These are phyloP conservation scores for Colletotrichum truncatum DNA, from an alignment of 2,329 filamentous ascomycete species.

Conservation along the genomic window DNA sequence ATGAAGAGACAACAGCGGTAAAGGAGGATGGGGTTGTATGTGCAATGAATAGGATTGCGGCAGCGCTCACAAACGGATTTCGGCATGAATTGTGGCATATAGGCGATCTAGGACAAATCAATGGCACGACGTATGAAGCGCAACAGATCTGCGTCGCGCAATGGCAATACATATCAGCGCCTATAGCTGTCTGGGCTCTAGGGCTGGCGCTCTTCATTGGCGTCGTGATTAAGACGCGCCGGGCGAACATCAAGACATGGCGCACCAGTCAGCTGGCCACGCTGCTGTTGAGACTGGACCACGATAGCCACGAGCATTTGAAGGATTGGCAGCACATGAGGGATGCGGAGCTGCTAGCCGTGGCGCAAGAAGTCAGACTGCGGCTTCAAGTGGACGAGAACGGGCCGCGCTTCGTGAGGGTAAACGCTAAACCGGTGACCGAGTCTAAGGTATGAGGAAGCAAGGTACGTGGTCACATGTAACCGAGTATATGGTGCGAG, in stretches of 20 bases:
- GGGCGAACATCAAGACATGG: slow-evolving; percentile 15
- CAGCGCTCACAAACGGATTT: slow-evolving; percentile 15
- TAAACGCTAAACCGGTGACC: too few species aligned
- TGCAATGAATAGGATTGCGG: slow-evolving; percentile 2
- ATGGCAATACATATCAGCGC: slow-evolving; percentile 12
- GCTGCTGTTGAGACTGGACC: slow-evolving; percentile 13
- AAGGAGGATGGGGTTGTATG: background rate
- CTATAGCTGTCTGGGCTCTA: slow-evolving; percentile 10
- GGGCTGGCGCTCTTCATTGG: slow-evolving; percentile 12
- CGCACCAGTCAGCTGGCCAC: slow-evolving; percentile 22
- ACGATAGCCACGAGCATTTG: background rate
- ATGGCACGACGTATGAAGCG: background rate
- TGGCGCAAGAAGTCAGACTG: background rate
- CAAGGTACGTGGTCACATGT: too few species aligned
- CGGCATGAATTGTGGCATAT: slow-evolving; percentile 1
- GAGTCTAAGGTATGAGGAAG: too few species aligned
- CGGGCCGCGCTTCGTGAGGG: slow-evolving; percentile 1
- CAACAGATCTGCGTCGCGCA: background rate
- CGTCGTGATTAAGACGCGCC: slow-evolving; percentile 14
- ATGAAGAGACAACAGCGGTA: background rate
- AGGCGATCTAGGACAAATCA: background rate
- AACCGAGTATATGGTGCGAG: too few species aligned
- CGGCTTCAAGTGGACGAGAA: background rate
- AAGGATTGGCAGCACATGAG: slow-evolving; percentile 15
- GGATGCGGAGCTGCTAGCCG: slow-evolving; percentile 4